Conservation (phyloP, 768 basidiomycete genomes). For the Suillus hirtellus region DNA sequence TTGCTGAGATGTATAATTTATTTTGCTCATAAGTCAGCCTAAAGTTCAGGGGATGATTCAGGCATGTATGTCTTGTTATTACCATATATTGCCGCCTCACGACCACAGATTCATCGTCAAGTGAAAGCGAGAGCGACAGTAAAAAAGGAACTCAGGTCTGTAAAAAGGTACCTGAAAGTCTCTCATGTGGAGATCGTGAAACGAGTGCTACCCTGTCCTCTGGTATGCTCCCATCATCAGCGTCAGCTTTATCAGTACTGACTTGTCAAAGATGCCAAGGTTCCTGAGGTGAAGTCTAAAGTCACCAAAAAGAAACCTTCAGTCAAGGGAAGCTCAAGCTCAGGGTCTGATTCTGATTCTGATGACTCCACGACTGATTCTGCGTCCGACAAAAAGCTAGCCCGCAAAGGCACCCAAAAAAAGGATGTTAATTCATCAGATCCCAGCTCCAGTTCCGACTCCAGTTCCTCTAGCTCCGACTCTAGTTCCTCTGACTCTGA, state of each 20-base stretch:
- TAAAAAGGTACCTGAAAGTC: slow-evolving; percentile 9
- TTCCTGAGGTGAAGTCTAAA: background rate
- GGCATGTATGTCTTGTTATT: slow-evolving; percentile 24
- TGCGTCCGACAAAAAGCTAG: background rate
- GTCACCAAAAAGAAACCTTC: background rate
- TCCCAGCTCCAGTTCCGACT: background rate
- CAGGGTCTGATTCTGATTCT: slow-evolving; percentile 26
- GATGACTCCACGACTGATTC: slow-evolving; percentile 1
- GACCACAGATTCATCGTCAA: slow-evolving; percentile 10
- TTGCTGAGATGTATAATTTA: slow-evolving; percentile 1
- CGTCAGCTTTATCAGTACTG: background rate
- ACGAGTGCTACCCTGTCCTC: slow-evolving; percentile 44
- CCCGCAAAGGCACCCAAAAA: background rate
- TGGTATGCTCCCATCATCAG: background rate
- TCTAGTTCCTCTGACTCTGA: slow-evolving; percentile 17
- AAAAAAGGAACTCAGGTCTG: background rate
- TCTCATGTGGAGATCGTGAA: slow-evolving; percentile 26
- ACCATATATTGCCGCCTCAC: slow-evolving; percentile 20
- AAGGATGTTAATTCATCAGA: background rate
- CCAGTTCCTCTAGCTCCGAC: background rate
- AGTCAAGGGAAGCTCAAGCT: slow-evolving; percentile 29
- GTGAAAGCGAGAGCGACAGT: slow-evolving; percentile 13
- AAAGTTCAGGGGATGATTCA: slow-evolving; percentile 23
- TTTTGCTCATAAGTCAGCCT: background rate
- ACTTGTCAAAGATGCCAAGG: slow-evolving; percentile 4